A percentile compares a stretch with the other conserved stretches of the same genome.
These are phyloP conservation scores for Capsicum baccatum DNA, from an alignment of 257 asterid species.

Conservation along the genomic window DNA sequence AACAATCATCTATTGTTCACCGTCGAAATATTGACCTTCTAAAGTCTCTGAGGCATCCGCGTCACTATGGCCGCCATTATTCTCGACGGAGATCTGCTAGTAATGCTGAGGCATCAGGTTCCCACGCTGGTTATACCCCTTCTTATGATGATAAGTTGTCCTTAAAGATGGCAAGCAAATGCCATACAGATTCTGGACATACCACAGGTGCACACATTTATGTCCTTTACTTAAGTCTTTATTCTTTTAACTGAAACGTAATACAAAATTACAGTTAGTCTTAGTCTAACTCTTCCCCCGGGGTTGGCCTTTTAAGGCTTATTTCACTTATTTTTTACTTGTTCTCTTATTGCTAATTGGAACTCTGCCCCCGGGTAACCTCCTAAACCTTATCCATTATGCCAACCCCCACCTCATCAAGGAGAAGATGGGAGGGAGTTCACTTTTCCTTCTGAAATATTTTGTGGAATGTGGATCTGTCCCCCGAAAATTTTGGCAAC, in stretches of 20 bases:
- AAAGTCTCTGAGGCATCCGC: constrained; percentile 62
- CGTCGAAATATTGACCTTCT: constrained; percentile 55
- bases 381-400: background rate
- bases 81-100: constrained; percentile 62
- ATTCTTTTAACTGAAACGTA: background rate
- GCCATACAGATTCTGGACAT: constrained; percentile 41
- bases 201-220: constrained; percentile 20
- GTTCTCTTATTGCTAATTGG: background rate
- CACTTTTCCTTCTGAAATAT: background rate
- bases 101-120: constrained; percentile 68
- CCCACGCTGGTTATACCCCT: constrained; percentile 55
- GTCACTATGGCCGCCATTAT: constrained; percentile 75
- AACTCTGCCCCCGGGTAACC: background rate
- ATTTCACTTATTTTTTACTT: background rate
- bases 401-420: background rate
- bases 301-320: background rate
- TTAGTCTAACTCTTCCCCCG: background rate
- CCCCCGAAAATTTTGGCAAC: background rate
- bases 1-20: constrained; percentile 51
- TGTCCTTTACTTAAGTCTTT: background rate
- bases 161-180: constrained; percentile 56
- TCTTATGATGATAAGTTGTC: constrained; percentile 48
- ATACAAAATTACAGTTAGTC: background rate
- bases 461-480: background rate
- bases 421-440: background rate